phyloP scores from a whole-genome alignment of 371 early-diverging fungal genomes.

The Mortierella sp. region DNA sequence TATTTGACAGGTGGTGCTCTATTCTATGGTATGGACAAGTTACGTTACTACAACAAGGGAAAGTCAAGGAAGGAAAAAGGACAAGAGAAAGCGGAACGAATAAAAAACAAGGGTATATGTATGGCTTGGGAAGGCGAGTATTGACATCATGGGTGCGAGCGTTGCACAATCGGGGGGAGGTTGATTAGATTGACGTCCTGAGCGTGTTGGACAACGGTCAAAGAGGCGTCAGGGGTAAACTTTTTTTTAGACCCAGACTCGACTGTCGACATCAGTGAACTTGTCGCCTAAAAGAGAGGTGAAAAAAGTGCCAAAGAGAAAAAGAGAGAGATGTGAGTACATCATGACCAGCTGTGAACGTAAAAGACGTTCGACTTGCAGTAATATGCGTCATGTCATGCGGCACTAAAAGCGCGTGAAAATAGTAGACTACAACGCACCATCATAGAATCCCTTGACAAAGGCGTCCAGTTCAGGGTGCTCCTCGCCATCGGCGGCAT shows the following conservation, averaged over 20 bases:
- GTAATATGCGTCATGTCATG: not conserved
- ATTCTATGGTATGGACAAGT: constrained; percentile 1
- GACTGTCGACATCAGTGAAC: constrained; percentile 43
- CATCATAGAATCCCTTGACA: constrained; percentile 16
- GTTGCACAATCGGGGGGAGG: not conserved
- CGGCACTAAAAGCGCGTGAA: not conserved
- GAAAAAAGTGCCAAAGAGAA: not conserved
- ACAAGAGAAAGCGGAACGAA: not conserved
- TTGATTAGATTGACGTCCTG: not conserved
- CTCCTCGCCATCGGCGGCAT: not conserved
- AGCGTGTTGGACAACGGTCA: not conserved
- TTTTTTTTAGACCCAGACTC: constrained; percentile 35
- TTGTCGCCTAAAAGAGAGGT: constrained; percentile 23
- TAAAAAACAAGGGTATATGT: constrained; percentile 6
- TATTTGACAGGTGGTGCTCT: constrained; percentile 12
- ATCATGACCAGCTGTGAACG: not conserved
- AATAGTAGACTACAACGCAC: not conserved
- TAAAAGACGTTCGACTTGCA: not conserved
- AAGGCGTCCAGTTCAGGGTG: constrained; percentile 14
- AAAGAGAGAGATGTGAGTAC: not conserved
- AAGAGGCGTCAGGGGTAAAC: not conserved
- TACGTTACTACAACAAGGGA: not conserved
- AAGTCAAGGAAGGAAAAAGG: not conserved
- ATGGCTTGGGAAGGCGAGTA: not conserved
- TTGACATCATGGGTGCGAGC: not conserved